Evolutionary conservation across 202 grass and related monocot species (phyloP).

Genomic region (Saccharum hybrid): DNA sequence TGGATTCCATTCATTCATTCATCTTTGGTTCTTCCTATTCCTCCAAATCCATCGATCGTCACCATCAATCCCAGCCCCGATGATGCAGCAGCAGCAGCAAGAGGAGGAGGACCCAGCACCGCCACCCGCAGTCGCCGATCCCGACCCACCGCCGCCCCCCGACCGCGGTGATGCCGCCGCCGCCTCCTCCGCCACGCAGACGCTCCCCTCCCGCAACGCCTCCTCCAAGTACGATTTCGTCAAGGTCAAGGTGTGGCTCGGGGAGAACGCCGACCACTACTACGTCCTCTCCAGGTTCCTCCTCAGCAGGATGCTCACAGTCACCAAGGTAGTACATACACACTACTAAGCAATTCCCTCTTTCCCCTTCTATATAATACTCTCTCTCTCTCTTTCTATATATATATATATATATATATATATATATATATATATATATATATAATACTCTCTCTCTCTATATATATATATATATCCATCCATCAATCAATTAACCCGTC

Average conservation of each 20-base stretch:
- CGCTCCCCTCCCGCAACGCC: conserved; percentile 71
- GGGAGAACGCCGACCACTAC: conserved; percentile 95
- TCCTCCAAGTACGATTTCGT: conserved; percentile 99
- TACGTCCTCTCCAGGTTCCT: conserved; percentile 95
- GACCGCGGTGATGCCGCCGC: conserved; percentile 28
- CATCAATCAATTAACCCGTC: neutral
- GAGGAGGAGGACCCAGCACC: neutral
- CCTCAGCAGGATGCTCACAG: conserved; percentile 94
- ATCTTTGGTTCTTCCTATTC: no score
- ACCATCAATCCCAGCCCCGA: neutral
- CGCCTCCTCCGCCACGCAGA: conserved; percentile 13
- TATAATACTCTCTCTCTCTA: no score
- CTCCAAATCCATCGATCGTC: neutral
- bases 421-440: no score
- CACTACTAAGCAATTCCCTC: no score
- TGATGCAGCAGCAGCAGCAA: neutral
- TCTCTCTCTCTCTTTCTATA: no score
- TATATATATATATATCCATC: no score
- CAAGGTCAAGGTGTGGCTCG: conserved; percentile 98
- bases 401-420: no score
- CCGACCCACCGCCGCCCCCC: neutral
- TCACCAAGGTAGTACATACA: conserved; percentile 78
- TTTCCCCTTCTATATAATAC: no score
- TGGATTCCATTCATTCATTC: no score
- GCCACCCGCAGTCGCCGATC: neutral